phyloP scores from a whole-genome alignment of 805 yeast species.

The Cyberlindnera samutprakarnensis region DNA sequence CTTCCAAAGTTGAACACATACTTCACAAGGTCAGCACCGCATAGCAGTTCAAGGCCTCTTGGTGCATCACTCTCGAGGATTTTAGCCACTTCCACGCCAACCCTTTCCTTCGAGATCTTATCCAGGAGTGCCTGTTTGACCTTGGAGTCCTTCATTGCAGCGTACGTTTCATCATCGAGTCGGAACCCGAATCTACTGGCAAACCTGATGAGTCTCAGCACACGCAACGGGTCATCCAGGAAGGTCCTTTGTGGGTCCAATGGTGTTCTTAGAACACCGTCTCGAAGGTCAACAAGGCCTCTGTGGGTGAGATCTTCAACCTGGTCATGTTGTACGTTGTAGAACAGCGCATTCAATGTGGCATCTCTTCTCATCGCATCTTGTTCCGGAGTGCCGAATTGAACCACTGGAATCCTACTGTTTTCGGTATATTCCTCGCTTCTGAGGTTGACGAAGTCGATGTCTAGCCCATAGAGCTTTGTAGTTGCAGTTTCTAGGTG shows the following conservation, averaged over 20 bases:
- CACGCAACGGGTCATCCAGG: slow-evolving; percentile 89
- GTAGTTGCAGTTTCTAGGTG: slow-evolving; percentile 97
- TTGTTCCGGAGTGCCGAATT: slow-evolving; percentile 83
- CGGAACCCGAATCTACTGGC: slow-evolving; percentile 69
- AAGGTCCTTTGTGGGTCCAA: slow-evolving; percentile 80
- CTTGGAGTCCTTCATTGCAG: slow-evolving; percentile 55
- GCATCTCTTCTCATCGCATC: slow-evolving; percentile 95
- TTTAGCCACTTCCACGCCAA: slow-evolving; percentile 80
- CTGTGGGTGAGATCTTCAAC: slow-evolving; percentile 81
- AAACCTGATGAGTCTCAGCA: slow-evolving; percentile 77
- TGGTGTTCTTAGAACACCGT: slow-evolving; percentile 81
- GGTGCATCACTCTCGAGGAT: slow-evolving; percentile 62
- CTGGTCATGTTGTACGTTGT: slow-evolving; percentile 56
- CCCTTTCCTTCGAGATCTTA: slow-evolving; percentile 85
- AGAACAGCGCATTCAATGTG: slow-evolving; percentile 86
- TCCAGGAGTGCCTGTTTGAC: slow-evolving; percentile 52
- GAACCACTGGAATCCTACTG: slow-evolving; percentile 78
- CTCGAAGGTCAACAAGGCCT: slow-evolving; percentile 66
- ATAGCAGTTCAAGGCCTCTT: slow-evolving; percentile 55
- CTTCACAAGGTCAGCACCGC: slow-evolving; percentile 45
- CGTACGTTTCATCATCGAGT: slow-evolving; percentile 47
- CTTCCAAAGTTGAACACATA: slow-evolving; percentile 44
- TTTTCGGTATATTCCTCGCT: slow-evolving; percentile 78
- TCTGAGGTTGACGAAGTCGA: slow-evolving; percentile 90
- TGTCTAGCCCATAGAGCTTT: slow-evolving; percentile 70